Evolutionary conservation across 192 early-diverging fungal genomes (phyloP).

Genomic region (Coemansia sp.): DNA sequence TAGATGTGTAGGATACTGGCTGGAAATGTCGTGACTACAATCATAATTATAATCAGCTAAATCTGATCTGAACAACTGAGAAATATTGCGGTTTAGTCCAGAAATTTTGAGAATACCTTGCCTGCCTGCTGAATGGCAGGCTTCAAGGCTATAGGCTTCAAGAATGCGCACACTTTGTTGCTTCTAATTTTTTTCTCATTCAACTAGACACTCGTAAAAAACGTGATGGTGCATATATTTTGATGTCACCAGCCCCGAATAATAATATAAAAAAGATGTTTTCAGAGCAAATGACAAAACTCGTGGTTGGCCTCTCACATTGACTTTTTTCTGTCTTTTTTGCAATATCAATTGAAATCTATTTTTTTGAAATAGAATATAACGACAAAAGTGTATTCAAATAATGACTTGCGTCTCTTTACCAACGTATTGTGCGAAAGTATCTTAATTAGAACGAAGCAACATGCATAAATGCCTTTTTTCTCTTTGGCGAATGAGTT

Average conservation of each 20-base stretch:
- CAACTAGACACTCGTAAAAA: background rate
- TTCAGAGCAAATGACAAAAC: background rate
- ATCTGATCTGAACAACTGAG: no score
- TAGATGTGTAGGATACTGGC: no score
- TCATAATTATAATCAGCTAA: no score
- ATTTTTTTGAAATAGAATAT: background rate
- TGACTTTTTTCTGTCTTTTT: background rate
- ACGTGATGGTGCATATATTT: slow-evolving; percentile 10
- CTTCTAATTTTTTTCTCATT: background rate
- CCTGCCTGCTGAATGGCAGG: background rate
- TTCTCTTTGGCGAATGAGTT: background rate
- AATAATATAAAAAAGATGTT: background rate
- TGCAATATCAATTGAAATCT: background rate
- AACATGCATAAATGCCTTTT: background rate
- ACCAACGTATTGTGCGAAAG: background rate
- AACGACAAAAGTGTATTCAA: background rate
- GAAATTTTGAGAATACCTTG: background rate
- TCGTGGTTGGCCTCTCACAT: slow-evolving; percentile 1
- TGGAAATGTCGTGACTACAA: no score
- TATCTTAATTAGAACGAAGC: background rate
- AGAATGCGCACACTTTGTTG: background rate
- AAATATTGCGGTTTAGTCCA: background rate
- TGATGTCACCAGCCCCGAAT: slow-evolving; percentile 2
- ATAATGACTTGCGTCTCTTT: background rate
- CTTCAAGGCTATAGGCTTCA: background rate